Evolutionary conservation across 129 eudicot genomes (phyloP).

Genomic region (Arctium lappa): DNA sequence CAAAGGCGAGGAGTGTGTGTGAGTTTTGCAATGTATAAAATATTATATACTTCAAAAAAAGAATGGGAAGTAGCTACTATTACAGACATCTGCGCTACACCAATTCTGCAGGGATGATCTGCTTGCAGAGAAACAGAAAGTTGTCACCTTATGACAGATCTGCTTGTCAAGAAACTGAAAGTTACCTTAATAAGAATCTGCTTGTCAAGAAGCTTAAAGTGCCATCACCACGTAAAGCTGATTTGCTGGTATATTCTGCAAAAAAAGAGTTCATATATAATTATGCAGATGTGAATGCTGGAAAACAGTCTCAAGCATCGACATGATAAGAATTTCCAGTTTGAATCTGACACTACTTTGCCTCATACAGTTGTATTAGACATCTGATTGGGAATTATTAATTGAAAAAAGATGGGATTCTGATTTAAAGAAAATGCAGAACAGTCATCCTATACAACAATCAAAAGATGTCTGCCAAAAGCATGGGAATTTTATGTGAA

Average conservation of each 20-base stretch:
- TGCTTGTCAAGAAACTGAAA: not conserved
- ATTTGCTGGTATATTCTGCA: slow-evolving; percentile 36
- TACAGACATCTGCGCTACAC: too few species aligned
- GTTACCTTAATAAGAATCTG: slow-evolving; percentile 46
- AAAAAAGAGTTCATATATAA: not conserved
- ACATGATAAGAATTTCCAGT: too few species aligned
- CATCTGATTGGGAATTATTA: not conserved
- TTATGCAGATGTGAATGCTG: not conserved
- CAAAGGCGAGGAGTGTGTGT: too few species aligned
- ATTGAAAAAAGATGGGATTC: slow-evolving; percentile 4
- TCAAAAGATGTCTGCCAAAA: not conserved
- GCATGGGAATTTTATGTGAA: not conserved
- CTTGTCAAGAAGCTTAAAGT: slow-evolving; percentile 18
- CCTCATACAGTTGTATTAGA: not conserved
- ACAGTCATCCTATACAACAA: not conserved
- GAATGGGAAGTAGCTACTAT: too few species aligned
- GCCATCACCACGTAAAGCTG: slow-evolving; percentile 21
- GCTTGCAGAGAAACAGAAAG: not conserved
- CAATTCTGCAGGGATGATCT: too few species aligned
- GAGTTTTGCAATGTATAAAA: too few species aligned
- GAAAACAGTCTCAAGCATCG: too few species aligned
- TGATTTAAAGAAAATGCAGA: slow-evolving; percentile 4
- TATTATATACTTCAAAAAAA: too few species aligned
- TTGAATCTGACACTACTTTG: not conserved
- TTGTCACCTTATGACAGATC: not conserved